Evolutionary conservation across 2,329 filamentous ascomycete species (phyloP), one percentile per base, ranked within the genome.

Genomic region (Aspergillus arachidicola): DNA sequence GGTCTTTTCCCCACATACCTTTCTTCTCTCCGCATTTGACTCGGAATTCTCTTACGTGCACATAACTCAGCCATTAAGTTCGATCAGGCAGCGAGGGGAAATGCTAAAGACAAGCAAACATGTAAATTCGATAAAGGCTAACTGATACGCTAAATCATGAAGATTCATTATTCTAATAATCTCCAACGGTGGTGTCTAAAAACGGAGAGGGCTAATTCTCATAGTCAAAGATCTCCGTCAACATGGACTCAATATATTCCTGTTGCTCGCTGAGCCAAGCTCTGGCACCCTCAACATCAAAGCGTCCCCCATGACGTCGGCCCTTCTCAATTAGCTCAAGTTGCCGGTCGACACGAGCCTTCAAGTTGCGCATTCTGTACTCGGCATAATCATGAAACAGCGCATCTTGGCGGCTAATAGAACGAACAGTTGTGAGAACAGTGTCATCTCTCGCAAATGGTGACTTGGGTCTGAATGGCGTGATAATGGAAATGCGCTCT

Each of bases 401-500:
- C 28, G 5, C 19, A 9, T 32, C 43, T 26, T 32, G 46, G 43
- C 21, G 32, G 41, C 57, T 58, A 6, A 58, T 58, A 28, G 16
- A 11, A 12, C 57, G 43, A 9, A 48, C 43, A 1, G 26, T 34
- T 23, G 41, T 58, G 19, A 58, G 21, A 21, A 50, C 11, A 23
- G 46, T 21, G 9, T 58, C 57, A 32, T 36, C 41, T 23, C 28
- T 32, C 14, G 5, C 26, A 10, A 48, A 58, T 21, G 41, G 43
- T 12, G 38, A 30, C 34, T n/a, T 21, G 26, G 41, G 56, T 14
- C 38, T 41, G 21, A 58, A 58, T 6, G 38, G 38, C 7, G 41
- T 60, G 12, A 55, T 41, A 19, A 56, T 55, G 1, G 30, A 45
- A 19, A 60, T 60, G 21, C 58, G 38, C 36, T 56, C 58, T 4